Percentiles rank a stretch among this genome's conserved stretches.
These are phyloP conservation scores for Apophysomyces ossiformis DNA, from an alignment of 371 early-diverging fungal genomes.

Conservation along the genomic window DNA sequence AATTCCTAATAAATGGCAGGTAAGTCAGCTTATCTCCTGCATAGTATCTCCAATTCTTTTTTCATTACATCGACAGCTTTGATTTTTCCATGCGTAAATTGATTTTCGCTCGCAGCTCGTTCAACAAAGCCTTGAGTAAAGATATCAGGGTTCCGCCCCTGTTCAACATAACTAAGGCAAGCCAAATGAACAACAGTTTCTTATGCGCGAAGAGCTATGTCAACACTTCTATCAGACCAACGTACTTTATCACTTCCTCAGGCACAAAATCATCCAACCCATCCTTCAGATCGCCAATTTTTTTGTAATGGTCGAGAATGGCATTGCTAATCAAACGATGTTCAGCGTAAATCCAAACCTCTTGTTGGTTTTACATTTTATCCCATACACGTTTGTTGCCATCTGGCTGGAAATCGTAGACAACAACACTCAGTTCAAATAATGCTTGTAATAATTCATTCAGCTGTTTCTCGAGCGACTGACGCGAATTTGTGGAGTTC, in stretches of 20 bases:
- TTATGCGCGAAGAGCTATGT: neutral
- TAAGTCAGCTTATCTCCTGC: neutral
- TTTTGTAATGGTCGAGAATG: conserved; percentile 62
- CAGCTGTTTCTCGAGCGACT: conserved; percentile 59
- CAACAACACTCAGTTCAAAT: conserved; percentile 69
- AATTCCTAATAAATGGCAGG: conserved; percentile 35
- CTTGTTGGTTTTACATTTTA: conserved; percentile 56
- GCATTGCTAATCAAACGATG: conserved; percentile 48
- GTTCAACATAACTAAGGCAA: conserved; percentile 60
- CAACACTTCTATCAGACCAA: neutral
- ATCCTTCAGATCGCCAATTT: conserved; percentile 66
- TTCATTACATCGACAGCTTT: conserved; percentile 63
- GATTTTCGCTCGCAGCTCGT: conserved; percentile 78
- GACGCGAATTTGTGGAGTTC: conserved; percentile 30
- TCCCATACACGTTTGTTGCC: conserved; percentile 63
- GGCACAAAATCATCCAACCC: conserved; percentile 64
- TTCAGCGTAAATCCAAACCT: conserved; percentile 1
- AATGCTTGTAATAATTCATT: conserved; percentile 63
- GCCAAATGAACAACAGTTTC: conserved; percentile 11
- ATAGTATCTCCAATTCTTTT: no score
- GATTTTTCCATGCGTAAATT: conserved; percentile 78
- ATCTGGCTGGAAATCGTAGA: conserved; percentile 75
- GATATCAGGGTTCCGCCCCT: conserved; percentile 74
- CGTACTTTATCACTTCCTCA: conserved; percentile 71
- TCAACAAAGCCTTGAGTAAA: conserved; percentile 77